Evolutionary conservation across 306 rosid genomes (phyloP), one percentile per base, ranked within the genome.

Genomic region (Acacia crassicarpa): DNA sequence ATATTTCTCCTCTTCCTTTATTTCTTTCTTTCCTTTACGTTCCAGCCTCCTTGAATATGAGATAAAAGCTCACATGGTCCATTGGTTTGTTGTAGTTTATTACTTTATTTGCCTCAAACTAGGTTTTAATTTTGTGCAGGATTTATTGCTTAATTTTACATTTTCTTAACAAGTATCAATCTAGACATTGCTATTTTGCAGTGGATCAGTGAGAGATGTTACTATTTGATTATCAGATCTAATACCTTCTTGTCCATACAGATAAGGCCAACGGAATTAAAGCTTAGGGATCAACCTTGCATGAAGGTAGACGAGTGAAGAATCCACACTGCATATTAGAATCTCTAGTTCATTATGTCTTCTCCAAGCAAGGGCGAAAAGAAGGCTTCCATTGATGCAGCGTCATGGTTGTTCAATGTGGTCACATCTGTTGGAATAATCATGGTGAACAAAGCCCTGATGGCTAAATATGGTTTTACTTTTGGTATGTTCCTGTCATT

Each of bases 341-440:
- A 79, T 79, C 75, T 59, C 67, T 72, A 62, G 76, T 73, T 83
- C 80, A 89, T 66, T 72, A 93, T 93, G 95, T 74, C 92, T 80
- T 83, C 97, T 16, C 74, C 86, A 17, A 85, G 88, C 83, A 91
- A 89, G 80, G 90, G 88, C 69, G 97, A 93, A 49, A 83, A 77
- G 88, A 93, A 93, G 90, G 95, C 92, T 25, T 2, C 94, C 74
- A 76, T 90, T 79, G 97, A 93, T 81, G 87, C 92, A 23, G 95
- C 95, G 2, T 88, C 97, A 66, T 93, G 97, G 97, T 56, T 88
- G 86, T 91, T 93, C 90, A 93, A 93, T 77, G 94, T 93, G 11
- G 97, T 93, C 77, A 93, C 95, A 10, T 93, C 97, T 79, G 97
- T 93, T 22, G 95, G 92, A 78, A 93, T 93, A 54, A 93, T 93